Percentiles rank a stretch among this genome's conserved stretches.
Conservation (phyloP, 805 yeast species). For the Candida ponderosae region DNA sequence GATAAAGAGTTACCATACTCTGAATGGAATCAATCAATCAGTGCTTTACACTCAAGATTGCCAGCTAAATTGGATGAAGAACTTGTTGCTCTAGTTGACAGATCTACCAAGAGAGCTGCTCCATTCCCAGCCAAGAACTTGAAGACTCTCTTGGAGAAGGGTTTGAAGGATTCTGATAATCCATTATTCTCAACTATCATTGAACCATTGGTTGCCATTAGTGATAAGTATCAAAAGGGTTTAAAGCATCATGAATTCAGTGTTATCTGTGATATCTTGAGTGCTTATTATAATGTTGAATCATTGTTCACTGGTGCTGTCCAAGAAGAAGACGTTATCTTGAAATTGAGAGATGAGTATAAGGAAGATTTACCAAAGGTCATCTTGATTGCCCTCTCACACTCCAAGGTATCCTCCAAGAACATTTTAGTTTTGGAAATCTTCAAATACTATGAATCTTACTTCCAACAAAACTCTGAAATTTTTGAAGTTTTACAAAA, state of each 20-base stretch:
- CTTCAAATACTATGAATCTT: conserved; percentile 71
- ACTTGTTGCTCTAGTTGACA: conserved; percentile 57
- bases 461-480: conserved; percentile 63
- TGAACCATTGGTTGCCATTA: conserved; percentile 68
- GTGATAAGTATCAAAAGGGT: conserved; percentile 65
- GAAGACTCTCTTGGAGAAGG: conserved; percentile 60
- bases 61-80: conserved; percentile 69
- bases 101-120: conserved; percentile 55
- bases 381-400: conserved; percentile 70
- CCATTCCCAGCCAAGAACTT: conserved; percentile 93
- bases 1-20: conserved; percentile 84
- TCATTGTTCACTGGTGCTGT: conserved; percentile 64
- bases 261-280: conserved; percentile 62
- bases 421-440: conserved; percentile 85
- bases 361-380: conserved; percentile 70
- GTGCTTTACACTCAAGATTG: conserved; percentile 89
- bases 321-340: conserved; percentile 84
- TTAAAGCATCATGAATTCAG: conserved; percentile 75
- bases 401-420: conserved; percentile 88
- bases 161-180: conserved; percentile 44
- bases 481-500: conserved; percentile 63
- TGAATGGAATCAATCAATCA: conserved; percentile 79
- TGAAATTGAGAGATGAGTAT: conserved; percentile 82
- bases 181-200: conserved; percentile 48
- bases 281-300: conserved; percentile 74